Evolutionary conservation across 2,329 filamentous ascomycete genomes (phyloP).

Genomic region (Septoria petroselini): DNA sequence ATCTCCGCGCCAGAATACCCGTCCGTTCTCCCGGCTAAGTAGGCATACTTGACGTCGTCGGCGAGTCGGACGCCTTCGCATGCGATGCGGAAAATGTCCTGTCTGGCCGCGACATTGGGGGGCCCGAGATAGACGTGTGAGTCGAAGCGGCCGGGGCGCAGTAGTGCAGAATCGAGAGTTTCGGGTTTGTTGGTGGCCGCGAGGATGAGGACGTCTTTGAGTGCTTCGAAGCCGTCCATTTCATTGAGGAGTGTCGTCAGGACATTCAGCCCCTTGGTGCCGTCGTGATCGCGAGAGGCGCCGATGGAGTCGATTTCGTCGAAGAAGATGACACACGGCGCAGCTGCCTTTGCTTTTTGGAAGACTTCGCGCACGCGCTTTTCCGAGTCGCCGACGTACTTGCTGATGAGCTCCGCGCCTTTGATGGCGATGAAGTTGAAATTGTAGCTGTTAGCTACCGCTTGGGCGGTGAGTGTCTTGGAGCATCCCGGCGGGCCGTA

Average conservation of each 20-base stretch:
- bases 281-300: constrained; percentile 52
- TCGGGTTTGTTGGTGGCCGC: constrained; percentile 91
- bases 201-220: constrained; percentile 79
- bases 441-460: constrained; percentile 82
- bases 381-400: constrained; percentile 96
- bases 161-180: constrained; percentile 76
- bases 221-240: constrained; percentile 88
- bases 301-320: constrained; percentile 90
- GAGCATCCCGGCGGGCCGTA: constrained; percentile 94
- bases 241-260: constrained; percentile 87
- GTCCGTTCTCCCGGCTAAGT: constrained; percentile 63
- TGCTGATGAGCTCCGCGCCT: constrained; percentile 87
- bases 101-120: constrained; percentile 68
- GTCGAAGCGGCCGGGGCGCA: constrained; percentile 83
- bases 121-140: constrained; percentile 81
- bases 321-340: constrained; percentile 92
- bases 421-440: constrained; percentile 95
- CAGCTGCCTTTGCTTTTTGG: constrained; percentile 76
- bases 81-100: constrained; percentile 71
- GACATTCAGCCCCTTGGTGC: constrained; percentile 66
- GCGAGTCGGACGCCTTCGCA: constrained; percentile 59
- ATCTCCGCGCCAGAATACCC: constrained; percentile 87
- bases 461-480: constrained; percentile 89
- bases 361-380: constrained; percentile 82
- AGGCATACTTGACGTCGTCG: constrained; percentile 62